phyloP scores from a whole-genome alignment of 2,329 filamentous ascomycete genomes.

The Curvularia lunata region DNA sequence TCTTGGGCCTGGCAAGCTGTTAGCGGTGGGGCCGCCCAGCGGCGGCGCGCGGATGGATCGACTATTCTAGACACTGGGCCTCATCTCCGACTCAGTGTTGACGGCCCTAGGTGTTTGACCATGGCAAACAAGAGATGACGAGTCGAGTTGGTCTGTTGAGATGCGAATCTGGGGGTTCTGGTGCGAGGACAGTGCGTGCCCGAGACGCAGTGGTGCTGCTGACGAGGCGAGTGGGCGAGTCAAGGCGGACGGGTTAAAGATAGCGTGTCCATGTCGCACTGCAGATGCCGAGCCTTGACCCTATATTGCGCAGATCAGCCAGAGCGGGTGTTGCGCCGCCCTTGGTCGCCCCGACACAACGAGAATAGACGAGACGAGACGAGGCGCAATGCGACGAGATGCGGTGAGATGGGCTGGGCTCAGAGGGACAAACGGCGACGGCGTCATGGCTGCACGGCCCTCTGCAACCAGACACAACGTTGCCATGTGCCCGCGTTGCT shows the following conservation, averaged over 20 bases:
- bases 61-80: constrained; percentile 13
- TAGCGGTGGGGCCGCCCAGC: constrained; percentile 15
- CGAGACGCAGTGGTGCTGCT: constrained; percentile 6
- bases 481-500: background rate
- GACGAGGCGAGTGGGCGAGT: constrained; percentile 14
- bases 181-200: constrained; percentile 1
- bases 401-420: background rate
- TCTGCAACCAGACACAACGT: background rate
- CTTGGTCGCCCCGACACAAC: background rate
- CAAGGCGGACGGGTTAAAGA: constrained; percentile 1
- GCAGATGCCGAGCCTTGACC: constrained; percentile 1
- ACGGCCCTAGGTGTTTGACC: constrained; percentile 8
- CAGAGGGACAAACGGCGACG: background rate
- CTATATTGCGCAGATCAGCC: background rate
- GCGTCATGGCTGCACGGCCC: background rate
- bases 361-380: background rate
- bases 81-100: constrained; percentile 12
- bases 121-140: constrained; percentile 7
- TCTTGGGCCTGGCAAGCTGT: constrained; percentile 8
- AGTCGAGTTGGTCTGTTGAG: constrained; percentile 7
- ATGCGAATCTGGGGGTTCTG: constrained; percentile 6
- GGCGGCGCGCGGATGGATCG: constrained; percentile 13
- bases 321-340: background rate
- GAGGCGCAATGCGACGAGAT: background rate
- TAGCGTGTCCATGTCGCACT: constrained; percentile 6